A percentile compares a stretch with the other conserved stretches of the same genome.
Conservation (phyloP, 768 basidiomycete genomes). For the Leucocoprinus sp. region DNA sequence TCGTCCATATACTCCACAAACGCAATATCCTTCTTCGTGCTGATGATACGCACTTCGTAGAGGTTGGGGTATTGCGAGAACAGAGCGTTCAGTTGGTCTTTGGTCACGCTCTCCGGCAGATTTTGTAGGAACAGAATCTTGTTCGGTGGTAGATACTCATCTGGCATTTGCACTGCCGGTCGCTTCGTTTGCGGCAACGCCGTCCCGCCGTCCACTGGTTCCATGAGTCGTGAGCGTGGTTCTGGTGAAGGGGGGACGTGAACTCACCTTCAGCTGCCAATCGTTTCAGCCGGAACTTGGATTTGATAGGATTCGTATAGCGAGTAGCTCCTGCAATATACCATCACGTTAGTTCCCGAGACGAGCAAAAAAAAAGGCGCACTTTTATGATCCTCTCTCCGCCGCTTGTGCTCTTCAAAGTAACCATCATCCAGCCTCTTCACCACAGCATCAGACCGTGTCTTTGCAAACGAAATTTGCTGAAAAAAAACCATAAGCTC, state of each 20-base stretch:
- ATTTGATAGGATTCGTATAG: slow-evolving; percentile 84
- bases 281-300: slow-evolving; percentile 76
- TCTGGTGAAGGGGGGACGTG: neutral
- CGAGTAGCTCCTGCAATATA: slow-evolving; percentile 57
- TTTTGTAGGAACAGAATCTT: slow-evolving; percentile 98
- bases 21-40: slow-evolving; percentile 94
- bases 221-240: slow-evolving; percentile 10
- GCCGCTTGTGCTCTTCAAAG: slow-evolving; percentile 69
- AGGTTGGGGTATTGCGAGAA: slow-evolving; percentile 97
- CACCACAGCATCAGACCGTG: slow-evolving; percentile 86
- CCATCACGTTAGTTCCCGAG: slow-evolving; percentile 4
- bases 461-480: slow-evolving; percentile 93
- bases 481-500: slow-evolving; percentile 25
- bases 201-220: slow-evolving; percentile 59
- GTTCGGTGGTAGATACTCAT: slow-evolving; percentile 99
- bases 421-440: slow-evolving; percentile 58
- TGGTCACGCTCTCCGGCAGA: slow-evolving; percentile 85
- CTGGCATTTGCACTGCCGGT: slow-evolving; percentile 92
- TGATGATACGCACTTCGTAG: slow-evolving; percentile 96
- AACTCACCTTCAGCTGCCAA: slow-evolving; percentile 70
- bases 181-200: slow-evolving; percentile 63
- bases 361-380: slow-evolving; percentile 17
- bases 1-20: slow-evolving; percentile 99
- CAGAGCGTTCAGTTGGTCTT: slow-evolving; percentile 82
- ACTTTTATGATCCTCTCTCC: slow-evolving; percentile 82